Evolutionary conservation across 1,284 basidiomycete genomes (phyloP), one percentile per base, ranked within the genome.

Genomic region (Filobasidium uniguttulatum): DNA sequence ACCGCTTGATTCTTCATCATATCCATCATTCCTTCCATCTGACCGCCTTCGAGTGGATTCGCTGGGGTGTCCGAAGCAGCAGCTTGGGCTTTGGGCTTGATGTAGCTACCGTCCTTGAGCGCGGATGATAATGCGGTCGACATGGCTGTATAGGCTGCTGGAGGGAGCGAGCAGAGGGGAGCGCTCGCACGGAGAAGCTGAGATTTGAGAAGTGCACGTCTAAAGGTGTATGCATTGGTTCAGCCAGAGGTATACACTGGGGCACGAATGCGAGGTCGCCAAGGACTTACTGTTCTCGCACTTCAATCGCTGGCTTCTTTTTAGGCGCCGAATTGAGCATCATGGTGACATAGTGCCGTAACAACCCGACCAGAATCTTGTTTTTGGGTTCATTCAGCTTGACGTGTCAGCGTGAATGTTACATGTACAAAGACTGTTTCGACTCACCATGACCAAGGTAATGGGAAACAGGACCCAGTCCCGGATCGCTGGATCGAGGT

Each of bases 1-100:
- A 97, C 90, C 75, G 90, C 90, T 71, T 97, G 93, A 46, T 93
- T 94, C 75, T 97, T 98, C 84, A 98, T 87, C 46, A 87, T 87
- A 26, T 90, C 79, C 90, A 98, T 94, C 88, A 98, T 94, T 25
- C 83, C 83, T 56, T 98, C 94, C 90, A 98, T 96, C 44, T 82
- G 80, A 33, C 77, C 78, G 5, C 88, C 87, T 71, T 98, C 90
- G 61, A 98, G 77, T 1, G 77, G 76, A 58, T 75, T 77, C 31
- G 71, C 62, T 0, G 84, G 74, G 1, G 76, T 60, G 10, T 73
- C 60, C 0, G 23, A 17, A 17, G 77, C 68, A 48, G 61, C 65
- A 38, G 68, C 67, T 9, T 62, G 57, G 8, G 58, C 55, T 22
- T 74, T 74, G 25, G 67, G 67, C 58, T 81, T 80, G 54, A 96